Percentiles rank a stretch among this genome's conserved stretches.
These are phyloP conservation scores for Yamadazyma scolyti DNA, from an alignment of 805 yeast species.

Conservation along the genomic window DNA sequence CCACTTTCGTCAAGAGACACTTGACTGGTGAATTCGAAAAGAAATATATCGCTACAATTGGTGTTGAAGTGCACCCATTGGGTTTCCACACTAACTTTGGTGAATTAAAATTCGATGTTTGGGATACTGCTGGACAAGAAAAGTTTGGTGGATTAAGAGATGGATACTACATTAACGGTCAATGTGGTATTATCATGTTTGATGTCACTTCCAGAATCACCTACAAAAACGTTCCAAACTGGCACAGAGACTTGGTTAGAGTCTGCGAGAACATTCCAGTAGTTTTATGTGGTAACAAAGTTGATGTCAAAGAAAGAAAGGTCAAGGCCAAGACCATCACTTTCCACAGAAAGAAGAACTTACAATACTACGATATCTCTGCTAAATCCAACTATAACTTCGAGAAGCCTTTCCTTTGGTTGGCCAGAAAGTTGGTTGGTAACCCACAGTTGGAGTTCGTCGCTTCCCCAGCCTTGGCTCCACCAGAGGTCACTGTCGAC, in stretches of 20 bases:
- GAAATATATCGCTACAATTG: constrained; percentile 97
- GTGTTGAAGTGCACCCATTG: constrained; percentile 99
- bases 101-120: constrained; percentile 97
- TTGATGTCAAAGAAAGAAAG: constrained; percentile 99
- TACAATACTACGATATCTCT: constrained; percentile 98
- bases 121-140: constrained; percentile 99
- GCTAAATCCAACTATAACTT: constrained; percentile 99
- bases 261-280: constrained; percentile 99
- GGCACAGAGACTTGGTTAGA: constrained; percentile 99
- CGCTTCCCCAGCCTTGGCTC: constrained; percentile 98
- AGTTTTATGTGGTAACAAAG: constrained; percentile 98
- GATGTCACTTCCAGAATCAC: constrained; percentile 99
- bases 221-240: constrained; percentile 99
- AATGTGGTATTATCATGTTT: constrained; percentile 99
- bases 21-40: constrained; percentile 99
- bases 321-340: constrained; percentile 99
- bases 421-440: constrained; percentile 98
- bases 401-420: constrained; percentile 99
- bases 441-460: constrained; percentile 97
- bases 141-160: constrained; percentile 99
- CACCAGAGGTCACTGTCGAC: constrained; percentile 98
- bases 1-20: constrained; percentile 99
- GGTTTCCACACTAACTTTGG: constrained; percentile 98
- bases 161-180: constrained; percentile 99
- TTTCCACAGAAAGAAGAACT: constrained; percentile 99